Percentiles rank a stretch among this genome's conserved stretches.
Conservation (phyloP, 148 eudicot species). For the Spergularia bocconei region DNA sequence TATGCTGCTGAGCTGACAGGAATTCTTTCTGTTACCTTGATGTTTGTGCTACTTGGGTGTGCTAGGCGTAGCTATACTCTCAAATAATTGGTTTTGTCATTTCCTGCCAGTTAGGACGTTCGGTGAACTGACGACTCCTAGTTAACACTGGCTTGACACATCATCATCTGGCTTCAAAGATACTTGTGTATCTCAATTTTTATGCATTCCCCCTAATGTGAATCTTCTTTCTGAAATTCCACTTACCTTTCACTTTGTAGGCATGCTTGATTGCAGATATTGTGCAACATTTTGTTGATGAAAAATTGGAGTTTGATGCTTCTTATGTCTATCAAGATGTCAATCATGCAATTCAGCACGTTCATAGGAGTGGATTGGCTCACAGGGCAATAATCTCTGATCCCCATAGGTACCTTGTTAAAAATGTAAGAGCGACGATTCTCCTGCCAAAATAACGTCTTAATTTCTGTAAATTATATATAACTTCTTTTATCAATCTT, state of each 20-base stretch:
- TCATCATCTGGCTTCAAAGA: background rate
- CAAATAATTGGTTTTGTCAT: no score
- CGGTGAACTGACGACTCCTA: no score
- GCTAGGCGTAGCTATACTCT: background rate
- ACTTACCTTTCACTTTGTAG: conserved; percentile 39
- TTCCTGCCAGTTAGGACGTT: no score
- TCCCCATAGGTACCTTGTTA: conserved; percentile 89
- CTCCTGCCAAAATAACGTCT: background rate
- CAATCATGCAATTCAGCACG: conserved; percentile 88
- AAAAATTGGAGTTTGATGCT: conserved; percentile 91
- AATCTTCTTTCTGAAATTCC: conserved; percentile 22
- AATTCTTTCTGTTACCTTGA: background rate
- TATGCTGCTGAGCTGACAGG: background rate
- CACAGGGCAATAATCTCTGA: conserved; percentile 81
- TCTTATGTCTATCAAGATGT: conserved; percentile 92
- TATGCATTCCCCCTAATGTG: background rate
- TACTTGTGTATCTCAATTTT: background rate
- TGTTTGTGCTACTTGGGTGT: background rate
- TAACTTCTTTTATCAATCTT: background rate
- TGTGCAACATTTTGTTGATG: conserved; percentile 96
- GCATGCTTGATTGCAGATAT: conserved; percentile 97
- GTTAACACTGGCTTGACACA: background rate
- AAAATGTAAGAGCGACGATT: conserved; percentile 61
- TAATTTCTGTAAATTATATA: background rate
- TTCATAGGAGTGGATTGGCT: conserved; percentile 86